These are phyloP conservation scores for Cubamyces lactineus DNA, from an alignment of 768 basidiomycete genomes.

Conservation along the genomic window DNA sequence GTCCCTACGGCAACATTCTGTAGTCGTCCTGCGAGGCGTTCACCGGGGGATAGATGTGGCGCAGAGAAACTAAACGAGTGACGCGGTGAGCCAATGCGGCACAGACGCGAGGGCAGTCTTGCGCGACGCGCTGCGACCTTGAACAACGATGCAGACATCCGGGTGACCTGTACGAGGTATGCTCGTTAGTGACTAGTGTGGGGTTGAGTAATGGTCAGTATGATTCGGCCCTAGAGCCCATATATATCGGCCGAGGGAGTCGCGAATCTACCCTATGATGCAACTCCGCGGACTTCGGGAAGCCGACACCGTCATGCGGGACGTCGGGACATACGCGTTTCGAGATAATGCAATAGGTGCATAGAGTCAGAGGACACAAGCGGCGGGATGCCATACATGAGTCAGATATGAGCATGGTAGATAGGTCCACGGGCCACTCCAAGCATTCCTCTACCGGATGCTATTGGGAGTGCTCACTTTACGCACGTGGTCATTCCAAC, in stretches of 20 bases:
- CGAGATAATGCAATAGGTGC: too few relatives aligned
- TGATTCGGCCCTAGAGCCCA: too few relatives aligned
- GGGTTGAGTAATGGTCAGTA: not conserved
- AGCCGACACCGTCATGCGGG: not conserved
- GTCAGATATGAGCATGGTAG: too few relatives aligned
- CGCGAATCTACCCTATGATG: slow-evolving; percentile 1
- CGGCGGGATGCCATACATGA: not conserved
- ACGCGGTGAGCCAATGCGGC: not conserved
- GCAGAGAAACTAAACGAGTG: not conserved
- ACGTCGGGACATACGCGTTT: too few relatives aligned
- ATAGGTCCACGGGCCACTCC: too few relatives aligned
- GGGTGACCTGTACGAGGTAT: too few relatives aligned
- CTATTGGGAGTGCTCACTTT: too few relatives aligned
- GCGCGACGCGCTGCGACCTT: slow-evolving; percentile 1
- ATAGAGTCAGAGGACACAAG: too few relatives aligned
- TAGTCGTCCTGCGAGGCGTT: not conserved
- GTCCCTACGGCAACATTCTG: not conserved
- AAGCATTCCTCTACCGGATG: too few relatives aligned
- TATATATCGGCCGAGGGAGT: not conserved
- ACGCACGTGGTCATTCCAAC: too few relatives aligned
- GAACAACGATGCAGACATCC: not conserved
- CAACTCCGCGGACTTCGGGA: not conserved
- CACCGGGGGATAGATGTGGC: not conserved
- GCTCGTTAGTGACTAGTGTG: too few relatives aligned
- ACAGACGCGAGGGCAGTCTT: slow-evolving; percentile 2